Conservation (phyloP, 257 asterid species). For the Solanum piurae region DNA sequence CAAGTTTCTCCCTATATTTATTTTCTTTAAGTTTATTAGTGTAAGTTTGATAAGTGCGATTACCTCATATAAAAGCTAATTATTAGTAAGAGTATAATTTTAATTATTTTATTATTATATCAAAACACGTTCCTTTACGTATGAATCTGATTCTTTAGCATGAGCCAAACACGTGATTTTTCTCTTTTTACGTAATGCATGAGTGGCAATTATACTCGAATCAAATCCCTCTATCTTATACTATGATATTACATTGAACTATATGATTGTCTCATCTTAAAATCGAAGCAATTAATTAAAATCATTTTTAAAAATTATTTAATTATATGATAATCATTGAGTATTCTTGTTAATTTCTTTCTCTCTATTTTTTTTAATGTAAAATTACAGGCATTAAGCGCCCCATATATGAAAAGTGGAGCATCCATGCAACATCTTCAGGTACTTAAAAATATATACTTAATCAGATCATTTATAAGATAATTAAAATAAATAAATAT, state of each 20-base stretch:
- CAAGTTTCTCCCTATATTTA: neutral
- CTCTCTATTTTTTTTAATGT: neutral
- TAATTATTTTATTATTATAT: neutral
- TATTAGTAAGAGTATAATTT: neutral
- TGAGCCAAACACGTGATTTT: neutral
- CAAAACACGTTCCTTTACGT: neutral
- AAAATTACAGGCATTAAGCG: conserved; percentile 60
- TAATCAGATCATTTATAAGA: neutral
- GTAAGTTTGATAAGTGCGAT: neutral
- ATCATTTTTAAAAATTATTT: neutral
- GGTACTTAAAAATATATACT: conserved; percentile 16
- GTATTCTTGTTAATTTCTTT: neutral
- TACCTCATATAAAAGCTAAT: neutral
- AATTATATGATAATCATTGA: neutral
- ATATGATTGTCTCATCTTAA: neutral
- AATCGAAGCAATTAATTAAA: neutral
- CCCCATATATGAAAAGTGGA: neutral
- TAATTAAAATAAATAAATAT: neutral
- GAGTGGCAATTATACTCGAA: neutral
- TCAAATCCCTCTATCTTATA: neutral
- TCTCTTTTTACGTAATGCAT: neutral
- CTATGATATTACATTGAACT: neutral
- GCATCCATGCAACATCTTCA: conserved; percentile 41
- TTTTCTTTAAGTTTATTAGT: neutral
- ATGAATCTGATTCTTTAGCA: neutral